Evolutionary conservation across 306 rosid genomes (phyloP), one percentile per base, ranked within the genome.

Genomic region (Prinsepia uniflora): DNA sequence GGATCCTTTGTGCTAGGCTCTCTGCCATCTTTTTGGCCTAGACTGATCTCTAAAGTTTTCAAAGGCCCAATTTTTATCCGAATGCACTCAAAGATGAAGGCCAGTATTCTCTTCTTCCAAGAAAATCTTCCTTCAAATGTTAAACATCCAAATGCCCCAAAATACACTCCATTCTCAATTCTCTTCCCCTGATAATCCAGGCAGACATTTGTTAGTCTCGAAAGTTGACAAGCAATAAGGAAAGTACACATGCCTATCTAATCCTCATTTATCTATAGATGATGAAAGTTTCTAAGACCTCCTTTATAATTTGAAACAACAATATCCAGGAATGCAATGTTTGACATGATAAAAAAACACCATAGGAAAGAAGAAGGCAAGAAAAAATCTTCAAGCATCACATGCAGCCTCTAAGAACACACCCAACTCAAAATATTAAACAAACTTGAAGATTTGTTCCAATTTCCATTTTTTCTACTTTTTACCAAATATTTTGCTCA

Each of bases 51-150:
- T 56, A 94, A 76, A 45, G 99, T 88, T 14, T 87, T 77, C 63
- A 89, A 75, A 55, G 96, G 88, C 73, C 99, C 97, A 76, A 94
- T 49, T 82, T 89, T 94, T 57, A 94, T 82, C 20, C 87, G 75
- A 64, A 90, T 62, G 63, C 72, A 70, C 83, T 88, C 93, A 56
- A 92, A 92, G 70, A 88, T 59, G 77, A 94, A 94, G 30, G 96
- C 89, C 56, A 94, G 73, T 64, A 89, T 91, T 83, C 86, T 82
- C 18, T 81, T 86, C 68, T 87, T 91, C 96, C 95, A 91, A 6
- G 95, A 86, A 73, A 94, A 68, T 64, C 81, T 86, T 42, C 97
- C 99, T 86, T 91, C 99, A 80, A 94, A 94, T 58, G 97, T 87
- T 75, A 94, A 86, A 75, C 81, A 77, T 78, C 99, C 97, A 69